phyloP scores from a whole-genome alignment of 345 rosid genomes.

The Melaleuca alternifolia region DNA sequence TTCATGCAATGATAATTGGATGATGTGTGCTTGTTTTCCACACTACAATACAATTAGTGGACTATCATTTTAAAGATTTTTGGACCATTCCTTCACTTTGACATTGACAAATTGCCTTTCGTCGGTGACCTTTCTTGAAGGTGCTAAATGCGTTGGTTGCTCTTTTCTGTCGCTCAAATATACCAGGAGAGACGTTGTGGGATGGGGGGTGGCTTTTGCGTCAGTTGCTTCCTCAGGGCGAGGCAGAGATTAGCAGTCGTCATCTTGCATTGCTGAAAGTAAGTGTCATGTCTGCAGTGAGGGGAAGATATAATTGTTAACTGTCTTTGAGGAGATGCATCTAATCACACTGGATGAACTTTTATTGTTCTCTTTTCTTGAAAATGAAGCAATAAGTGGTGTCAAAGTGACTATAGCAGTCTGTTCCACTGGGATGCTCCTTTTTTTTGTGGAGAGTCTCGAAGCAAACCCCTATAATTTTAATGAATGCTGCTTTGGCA shows the following conservation, averaged over 20 bases:
- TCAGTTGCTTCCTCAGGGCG: constrained; percentile 84
- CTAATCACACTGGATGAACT: neutral
- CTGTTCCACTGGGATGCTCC: neutral
- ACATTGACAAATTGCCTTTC: neutral
- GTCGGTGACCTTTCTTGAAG: constrained; percentile 21
- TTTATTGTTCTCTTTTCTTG: neutral
- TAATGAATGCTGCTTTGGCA: neutral
- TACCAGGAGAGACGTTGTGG: constrained; percentile 92
- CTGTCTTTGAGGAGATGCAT: neutral
- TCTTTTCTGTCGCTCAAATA: constrained; percentile 76
- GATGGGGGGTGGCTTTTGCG: constrained; percentile 98
- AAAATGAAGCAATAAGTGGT: neutral
- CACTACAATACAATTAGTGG: neutral
- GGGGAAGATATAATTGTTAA: neutral
- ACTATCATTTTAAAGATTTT: neutral
- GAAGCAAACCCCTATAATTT: neutral
- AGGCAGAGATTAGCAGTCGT: constrained; percentile 69
- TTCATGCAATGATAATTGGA: neutral
- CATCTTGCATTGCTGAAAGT: constrained; percentile 73
- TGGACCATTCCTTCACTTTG: neutral
- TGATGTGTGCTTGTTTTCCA: neutral
- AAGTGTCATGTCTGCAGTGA: neutral
- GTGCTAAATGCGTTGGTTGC: constrained; percentile 84
- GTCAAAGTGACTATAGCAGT: neutral
- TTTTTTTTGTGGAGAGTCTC: neutral